phyloP scores from a whole-genome alignment of 2,329 filamentous ascomycete genomes.

The Aspergillus candidus region DNA sequence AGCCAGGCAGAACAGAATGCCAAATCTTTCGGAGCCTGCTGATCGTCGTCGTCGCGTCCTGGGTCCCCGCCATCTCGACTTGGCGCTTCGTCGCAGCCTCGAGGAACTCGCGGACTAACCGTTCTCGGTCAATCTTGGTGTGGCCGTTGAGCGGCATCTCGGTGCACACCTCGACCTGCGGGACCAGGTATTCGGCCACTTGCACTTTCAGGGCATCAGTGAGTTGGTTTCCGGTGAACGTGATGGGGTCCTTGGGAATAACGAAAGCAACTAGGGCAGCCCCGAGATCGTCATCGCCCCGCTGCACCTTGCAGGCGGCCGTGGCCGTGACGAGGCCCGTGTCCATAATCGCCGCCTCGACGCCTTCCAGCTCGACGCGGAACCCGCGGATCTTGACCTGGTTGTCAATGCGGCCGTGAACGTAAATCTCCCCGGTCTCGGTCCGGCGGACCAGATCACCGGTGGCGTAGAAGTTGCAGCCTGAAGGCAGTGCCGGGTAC shows the following conservation, averaged over 20 bases:
- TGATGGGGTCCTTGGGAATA: not conserved
- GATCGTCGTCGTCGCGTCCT: not conserved
- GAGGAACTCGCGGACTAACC: constrained; percentile 10
- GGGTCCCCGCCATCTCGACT: not conserved
- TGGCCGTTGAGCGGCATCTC: constrained; percentile 65
- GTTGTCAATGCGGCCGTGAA: constrained; percentile 66
- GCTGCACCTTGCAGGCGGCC: not conserved
- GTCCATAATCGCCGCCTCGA: constrained; percentile 61
- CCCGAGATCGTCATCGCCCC: not conserved
- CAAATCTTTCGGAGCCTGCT: constrained; percentile 1
- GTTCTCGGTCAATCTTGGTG: constrained; percentile 52
- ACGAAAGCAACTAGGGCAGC: constrained; percentile 7
- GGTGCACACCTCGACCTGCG: constrained; percentile 59
- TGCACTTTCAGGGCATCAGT: constrained; percentile 61
- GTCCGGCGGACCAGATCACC: constrained; percentile 66
- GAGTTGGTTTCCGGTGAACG: constrained; percentile 42
- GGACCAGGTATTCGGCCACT: constrained; percentile 64
- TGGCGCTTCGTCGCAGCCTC: not conserved
- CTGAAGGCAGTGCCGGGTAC: constrained; percentile 40
- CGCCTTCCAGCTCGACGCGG: constrained; percentile 80
- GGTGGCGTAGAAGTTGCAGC: constrained; percentile 64
- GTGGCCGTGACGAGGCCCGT: not conserved
- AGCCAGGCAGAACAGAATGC: constrained; percentile 2
- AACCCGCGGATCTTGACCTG: constrained; percentile 90
- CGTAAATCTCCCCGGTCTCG: constrained; percentile 68